Base-by-base conservation (phyloP, 805 yeast genomes). In the Wickerhamiella cacticola region DNA sequence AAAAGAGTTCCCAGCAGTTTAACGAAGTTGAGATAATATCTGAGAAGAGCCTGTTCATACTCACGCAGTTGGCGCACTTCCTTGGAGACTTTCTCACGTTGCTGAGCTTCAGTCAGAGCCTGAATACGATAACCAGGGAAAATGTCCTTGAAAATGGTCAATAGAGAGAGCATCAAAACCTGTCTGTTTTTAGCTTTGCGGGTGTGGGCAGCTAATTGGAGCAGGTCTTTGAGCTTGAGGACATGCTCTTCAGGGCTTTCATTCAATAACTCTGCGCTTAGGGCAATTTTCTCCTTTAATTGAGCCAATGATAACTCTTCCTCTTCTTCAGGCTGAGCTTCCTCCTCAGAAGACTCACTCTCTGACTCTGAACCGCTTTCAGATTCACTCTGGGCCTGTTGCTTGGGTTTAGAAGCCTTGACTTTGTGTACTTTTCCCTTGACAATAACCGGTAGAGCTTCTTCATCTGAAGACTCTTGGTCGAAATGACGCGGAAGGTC, bases 201-300 rank as follows among this genome's bases (percentile, higher is more conserved):
- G 28, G 58, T 53, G 15, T 54, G 51, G 10, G 57, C 59, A 4
- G 62, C 53, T 36, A 52, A 22, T 6, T 45, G 46, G n/a, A 52
- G 44, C 12, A 66, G 69, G 59, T 88, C 75, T 1, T 82, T 72
- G 10, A 88, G 67, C 24, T 77, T 68, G 12, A 74, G 60, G 6
- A 81, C 70, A 57, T 88, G 75, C 58, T 85, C 95, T 62, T 92
- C 97, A 5, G 97, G 96, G 50, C 85, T 84, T 60, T 87, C 94
- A 57, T 78, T 78, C 29, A 89, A 65, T 36, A 74, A 73, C 34
- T 84, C 82, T 1, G 94, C 96, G 43, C 80, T 63, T 16, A 74
- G 78, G 0, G 97, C 95, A 36, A 92, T 75, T 48, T 82, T 84
- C 64, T 87, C 96, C 58, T 87, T 83, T 36, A 82, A 68, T 49